phyloP scores from a whole-genome alignment of 2,329 filamentous ascomycete species.

The Aspergillus vadensis region DNA sequence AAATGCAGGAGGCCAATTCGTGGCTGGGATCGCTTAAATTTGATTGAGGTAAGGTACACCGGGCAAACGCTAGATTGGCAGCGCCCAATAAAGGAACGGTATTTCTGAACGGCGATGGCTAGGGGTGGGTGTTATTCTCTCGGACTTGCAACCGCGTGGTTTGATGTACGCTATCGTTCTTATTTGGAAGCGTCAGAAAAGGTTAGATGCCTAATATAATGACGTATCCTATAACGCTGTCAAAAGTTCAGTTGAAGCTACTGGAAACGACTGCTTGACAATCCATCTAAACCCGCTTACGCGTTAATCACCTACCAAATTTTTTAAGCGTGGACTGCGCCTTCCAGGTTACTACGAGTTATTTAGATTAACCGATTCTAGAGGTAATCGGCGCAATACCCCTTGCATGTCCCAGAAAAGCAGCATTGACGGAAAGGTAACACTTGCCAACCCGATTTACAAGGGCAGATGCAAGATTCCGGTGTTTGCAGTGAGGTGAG shows the following conservation, averaged over 20 bases:
- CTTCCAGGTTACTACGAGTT: too few relatives aligned
- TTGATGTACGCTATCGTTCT: conserved; percentile 11
- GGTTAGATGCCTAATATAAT: conserved; percentile 1
- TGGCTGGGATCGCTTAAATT: conserved; percentile 24
- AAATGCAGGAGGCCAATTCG: conserved; percentile 17
- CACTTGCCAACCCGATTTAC: too few relatives aligned
- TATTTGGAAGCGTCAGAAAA: conserved; percentile 1
- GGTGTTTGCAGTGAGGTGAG: too few relatives aligned
- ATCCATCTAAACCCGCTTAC: too few relatives aligned
- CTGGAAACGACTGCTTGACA: too few relatives aligned
- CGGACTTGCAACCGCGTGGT: conserved; percentile 14
- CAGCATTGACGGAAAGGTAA: too few relatives aligned
- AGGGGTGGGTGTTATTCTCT: conserved; percentile 12
- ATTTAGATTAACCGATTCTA: too few relatives aligned
- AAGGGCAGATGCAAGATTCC: too few relatives aligned
- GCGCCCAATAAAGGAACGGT: conserved; percentile 18
- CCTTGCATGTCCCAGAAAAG: too few relatives aligned
- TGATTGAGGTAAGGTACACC: conserved; percentile 26
- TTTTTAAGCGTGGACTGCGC: too few relatives aligned
- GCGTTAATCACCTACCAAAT: too few relatives aligned
- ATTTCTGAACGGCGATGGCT: conserved; percentile 16
- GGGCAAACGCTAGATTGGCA: conserved; percentile 19
- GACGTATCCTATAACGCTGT: conserved; percentile 1
- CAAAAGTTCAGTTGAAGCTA: neutral
- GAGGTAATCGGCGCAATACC: too few relatives aligned